Conservation (phyloP, 2,329 filamentous ascomycete genomes). For the Thelonectria rubi region DNA sequence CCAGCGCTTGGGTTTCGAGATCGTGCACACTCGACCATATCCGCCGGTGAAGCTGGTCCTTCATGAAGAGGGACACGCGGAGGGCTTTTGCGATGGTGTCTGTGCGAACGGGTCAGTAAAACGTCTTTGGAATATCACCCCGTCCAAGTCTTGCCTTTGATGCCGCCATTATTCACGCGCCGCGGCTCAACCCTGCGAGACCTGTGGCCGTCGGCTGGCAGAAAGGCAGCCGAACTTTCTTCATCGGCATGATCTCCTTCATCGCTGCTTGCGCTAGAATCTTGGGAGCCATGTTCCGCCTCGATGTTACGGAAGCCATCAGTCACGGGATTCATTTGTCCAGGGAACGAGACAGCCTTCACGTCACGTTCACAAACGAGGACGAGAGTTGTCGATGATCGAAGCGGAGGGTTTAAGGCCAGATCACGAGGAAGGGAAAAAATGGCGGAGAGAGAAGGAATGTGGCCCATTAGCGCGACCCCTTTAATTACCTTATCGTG, state of each 20-base stretch:
- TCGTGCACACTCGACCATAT: constrained; percentile 33
- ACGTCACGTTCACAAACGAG: constrained; percentile 2
- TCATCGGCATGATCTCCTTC: constrained; percentile 24
- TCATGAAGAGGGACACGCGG: constrained; percentile 35
- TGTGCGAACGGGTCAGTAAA: constrained; percentile 5
- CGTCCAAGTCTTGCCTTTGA: constrained; percentile 15
- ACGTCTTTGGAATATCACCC: background rate
- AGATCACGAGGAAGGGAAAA: constrained; percentile 16
- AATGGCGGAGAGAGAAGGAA: constrained; percentile 18
- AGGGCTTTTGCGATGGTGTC: constrained; percentile 29
- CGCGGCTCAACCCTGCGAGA: constrained; percentile 22
- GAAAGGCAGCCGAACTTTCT: constrained; percentile 22
- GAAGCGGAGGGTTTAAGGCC: constrained; percentile 12
- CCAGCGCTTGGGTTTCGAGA: constrained; percentile 36
- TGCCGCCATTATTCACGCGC: constrained; percentile 10
- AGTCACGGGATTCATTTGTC: constrained; percentile 28
- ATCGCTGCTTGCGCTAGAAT: constrained; percentile 24
- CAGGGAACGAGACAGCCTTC: constrained; percentile 12
- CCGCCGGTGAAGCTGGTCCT: constrained; percentile 37
- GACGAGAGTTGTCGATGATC: constrained; percentile 20
- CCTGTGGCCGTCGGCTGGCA: constrained; percentile 13
- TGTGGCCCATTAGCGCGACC: constrained; percentile 7
- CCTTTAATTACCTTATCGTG: constrained; percentile 29
- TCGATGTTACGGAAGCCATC: constrained; percentile 26
- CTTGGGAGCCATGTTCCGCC: constrained; percentile 23